Base-by-base conservation (phyloP, 371 early-diverging fungal genomes). In the Mycotypha africana region DNA sequence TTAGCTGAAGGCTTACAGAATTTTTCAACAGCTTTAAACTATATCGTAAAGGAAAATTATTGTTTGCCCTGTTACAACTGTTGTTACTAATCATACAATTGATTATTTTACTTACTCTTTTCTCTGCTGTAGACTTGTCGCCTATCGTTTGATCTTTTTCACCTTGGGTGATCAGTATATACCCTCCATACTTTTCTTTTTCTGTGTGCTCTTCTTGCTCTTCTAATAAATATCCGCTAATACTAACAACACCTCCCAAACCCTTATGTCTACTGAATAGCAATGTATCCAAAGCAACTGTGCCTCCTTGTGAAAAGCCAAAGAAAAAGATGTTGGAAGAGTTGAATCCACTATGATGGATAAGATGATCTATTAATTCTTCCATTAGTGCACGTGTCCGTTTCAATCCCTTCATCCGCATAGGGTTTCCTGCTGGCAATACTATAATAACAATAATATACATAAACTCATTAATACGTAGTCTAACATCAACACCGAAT, bases 241-340 rank as follows among this genome's bases (percentile, higher is more conserved):
- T 69, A 43, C 77, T 74, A 1, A 81, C 56, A 1, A 76, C 77
- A 26, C 72, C 78, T 14, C 72, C 65, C 31, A 81, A 32, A 42
- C 65, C 56, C 30, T 60, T 44, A 0, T 61, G 26, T 8, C 56
- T 60, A 17, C 80, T 79, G 51, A 81, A 71, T 5, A 80, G 59
- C 0, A 68, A 81, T 10, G 76, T 16, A 53, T 86, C 85, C 43
- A 89, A 46, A 15, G 85, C 86, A 11, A 79, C 72, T 1, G 75
- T 66, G 0, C 76, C 89, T 33, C 89, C 89, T 42, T 89, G 86
- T 1, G 84, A 79, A 57, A 89, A 89, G 0, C 89, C 89, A 57
- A 89, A 78, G 4, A 88, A 44, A 30, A 78, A 73, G 34, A 86
- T 77, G 12, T 69, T 58, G 20, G 67, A 57, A 2, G 71, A 52